Conservation (phyloP, 768 basidiomycete genomes). For the Boletus subcaerulescens region DNA sequence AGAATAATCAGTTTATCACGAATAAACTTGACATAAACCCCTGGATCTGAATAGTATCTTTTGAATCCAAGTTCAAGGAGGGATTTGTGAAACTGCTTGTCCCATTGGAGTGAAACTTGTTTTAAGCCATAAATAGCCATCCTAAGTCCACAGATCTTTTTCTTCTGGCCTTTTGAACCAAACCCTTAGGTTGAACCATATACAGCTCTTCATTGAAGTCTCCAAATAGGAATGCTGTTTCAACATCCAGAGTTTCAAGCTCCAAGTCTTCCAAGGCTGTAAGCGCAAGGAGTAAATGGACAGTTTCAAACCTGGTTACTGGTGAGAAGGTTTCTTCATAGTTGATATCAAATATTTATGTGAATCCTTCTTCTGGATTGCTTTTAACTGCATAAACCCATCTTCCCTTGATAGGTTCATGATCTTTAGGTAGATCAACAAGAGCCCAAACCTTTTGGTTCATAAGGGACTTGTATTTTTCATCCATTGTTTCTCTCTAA, state of each 20-base stretch:
- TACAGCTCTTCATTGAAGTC: not conserved
- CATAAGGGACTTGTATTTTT: too few species aligned
- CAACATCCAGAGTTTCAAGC: not conserved
- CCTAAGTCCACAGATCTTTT: not conserved
- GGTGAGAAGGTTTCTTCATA: not conserved
- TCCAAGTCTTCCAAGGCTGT: not conserved
- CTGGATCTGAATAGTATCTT: not conserved
- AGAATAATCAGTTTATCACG: not conserved
- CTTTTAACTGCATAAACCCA: not conserved
- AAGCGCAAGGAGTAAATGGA: not conserved
- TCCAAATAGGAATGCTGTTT: not conserved
- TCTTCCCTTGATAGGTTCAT: not conserved
- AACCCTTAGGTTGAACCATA: not conserved
- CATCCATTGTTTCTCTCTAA: too few species aligned
- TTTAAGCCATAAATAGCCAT: not conserved
- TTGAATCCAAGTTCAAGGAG: not conserved
- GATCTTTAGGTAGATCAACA: not conserved
- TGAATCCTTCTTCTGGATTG: not conserved
- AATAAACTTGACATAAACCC: not conserved
- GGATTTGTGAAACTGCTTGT: not conserved
- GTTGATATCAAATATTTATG: not conserved
- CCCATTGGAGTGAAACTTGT: not conserved
- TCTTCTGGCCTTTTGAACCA: not conserved
- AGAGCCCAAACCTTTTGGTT: not conserved
- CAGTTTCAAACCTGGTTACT: not conserved